These are phyloP conservation scores for Trypanosoma brucei DNA, from an alignment of 208 protist genomes.

Conservation along the genomic window DNA sequence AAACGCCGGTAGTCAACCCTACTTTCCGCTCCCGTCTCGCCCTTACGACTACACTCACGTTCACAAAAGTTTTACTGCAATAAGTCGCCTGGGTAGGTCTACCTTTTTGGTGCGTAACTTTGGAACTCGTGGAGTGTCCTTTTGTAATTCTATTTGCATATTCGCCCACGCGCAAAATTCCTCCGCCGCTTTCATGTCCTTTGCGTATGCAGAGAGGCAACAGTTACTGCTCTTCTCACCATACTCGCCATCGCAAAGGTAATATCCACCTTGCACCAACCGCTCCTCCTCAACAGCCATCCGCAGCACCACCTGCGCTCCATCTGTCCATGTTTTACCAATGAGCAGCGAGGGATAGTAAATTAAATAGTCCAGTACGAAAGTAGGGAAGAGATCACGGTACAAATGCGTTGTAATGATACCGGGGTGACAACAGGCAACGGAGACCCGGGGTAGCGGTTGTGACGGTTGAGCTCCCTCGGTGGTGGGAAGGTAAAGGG, in stretches of 20 bases:
- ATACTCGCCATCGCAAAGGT: constrained; percentile 73
- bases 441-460: constrained; percentile 42
- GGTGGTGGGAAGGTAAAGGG: constrained; percentile 23
- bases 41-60: not conserved
- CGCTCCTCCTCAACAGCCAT: constrained; percentile 41
- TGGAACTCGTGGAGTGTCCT: constrained; percentile 1
- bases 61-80: not conserved
- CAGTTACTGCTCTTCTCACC: constrained; percentile 48
- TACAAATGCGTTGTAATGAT: constrained; percentile 78
- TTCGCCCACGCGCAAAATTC: constrained; percentile 53
- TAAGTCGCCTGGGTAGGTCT: not conserved
- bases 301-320: constrained; percentile 65
- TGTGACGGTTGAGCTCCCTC: constrained; percentile 2
- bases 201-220: constrained; percentile 60
- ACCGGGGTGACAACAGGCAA: constrained; percentile 77
- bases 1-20: no score
- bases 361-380: constrained; percentile 63
- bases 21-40: no score
- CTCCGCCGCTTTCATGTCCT: constrained; percentile 22
- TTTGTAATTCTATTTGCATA: constrained; percentile 25
- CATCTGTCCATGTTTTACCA: constrained; percentile 80
- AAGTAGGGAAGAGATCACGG: constrained; percentile 66
- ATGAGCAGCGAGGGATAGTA: constrained; percentile 83
- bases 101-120: not conserved
- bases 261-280: constrained; percentile 75